phyloP scores from a whole-genome alignment of 306 rosid genomes.

The Casuarina equisetifolia region DNA sequence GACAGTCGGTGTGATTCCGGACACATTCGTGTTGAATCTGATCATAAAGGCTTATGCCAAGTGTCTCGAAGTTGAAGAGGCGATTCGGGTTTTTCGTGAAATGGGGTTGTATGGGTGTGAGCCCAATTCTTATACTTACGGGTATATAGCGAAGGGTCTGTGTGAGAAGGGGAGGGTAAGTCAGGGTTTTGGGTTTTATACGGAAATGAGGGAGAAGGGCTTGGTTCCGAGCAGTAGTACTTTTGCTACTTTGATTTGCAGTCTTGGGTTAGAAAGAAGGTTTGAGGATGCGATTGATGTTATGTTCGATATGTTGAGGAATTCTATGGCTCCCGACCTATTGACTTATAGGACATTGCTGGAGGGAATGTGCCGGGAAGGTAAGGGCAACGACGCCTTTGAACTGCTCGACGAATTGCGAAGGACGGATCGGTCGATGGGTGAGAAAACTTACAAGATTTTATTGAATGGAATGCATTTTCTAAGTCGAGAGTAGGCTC shows the following conservation, averaged over 20 bases:
- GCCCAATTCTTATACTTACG: slow-evolving; percentile 73
- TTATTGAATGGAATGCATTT: slow-evolving; percentile 64
- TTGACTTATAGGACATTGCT: slow-evolving; percentile 77
- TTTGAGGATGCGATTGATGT: slow-evolving; percentile 69
- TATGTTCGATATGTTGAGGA: slow-evolving; percentile 68
- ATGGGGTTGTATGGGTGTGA: slow-evolving; percentile 89
- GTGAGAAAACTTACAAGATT: slow-evolving; percentile 48
- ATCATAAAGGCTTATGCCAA: slow-evolving; percentile 76
- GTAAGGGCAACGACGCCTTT: slow-evolving; percentile 59
- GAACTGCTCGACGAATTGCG: slow-evolving; percentile 68
- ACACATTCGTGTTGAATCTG: slow-evolving; percentile 77
- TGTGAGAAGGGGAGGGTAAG: slow-evolving; percentile 92
- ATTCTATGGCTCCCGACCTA: slow-evolving; percentile 69
- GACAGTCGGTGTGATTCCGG: slow-evolving; percentile 78
- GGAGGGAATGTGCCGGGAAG: slow-evolving; percentile 76
- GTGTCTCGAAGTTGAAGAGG: slow-evolving; percentile 82
- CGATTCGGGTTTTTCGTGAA: slow-evolving; percentile 62
- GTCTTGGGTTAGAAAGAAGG: slow-evolving; percentile 61
- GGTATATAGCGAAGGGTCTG: slow-evolving; percentile 73
- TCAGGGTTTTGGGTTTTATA: slow-evolving; percentile 67
- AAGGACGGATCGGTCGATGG: slow-evolving; percentile 55
- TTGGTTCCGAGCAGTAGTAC: slow-evolving; percentile 65
- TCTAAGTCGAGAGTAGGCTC: background rate
- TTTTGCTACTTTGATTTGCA: slow-evolving; percentile 62
- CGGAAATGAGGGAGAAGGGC: slow-evolving; percentile 66